phyloP scores from a whole-genome alignment of 225 moss, liverwort and hornwort species.

The Physcomitrellopsis africana region DNA sequence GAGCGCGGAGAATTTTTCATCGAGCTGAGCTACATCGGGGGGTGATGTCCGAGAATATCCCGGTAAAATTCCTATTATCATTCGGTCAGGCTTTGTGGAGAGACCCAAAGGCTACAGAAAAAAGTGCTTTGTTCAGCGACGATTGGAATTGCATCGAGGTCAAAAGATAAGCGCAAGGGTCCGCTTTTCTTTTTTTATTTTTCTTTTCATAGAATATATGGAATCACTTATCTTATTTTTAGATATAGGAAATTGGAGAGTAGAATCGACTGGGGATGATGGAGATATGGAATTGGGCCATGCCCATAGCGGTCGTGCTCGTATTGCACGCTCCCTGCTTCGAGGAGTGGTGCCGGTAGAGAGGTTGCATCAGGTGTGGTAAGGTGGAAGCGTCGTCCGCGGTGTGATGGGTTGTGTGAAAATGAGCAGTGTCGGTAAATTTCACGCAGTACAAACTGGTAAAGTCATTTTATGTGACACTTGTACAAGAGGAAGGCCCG shows the following conservation, averaged over 20 bases:
- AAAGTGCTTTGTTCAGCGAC: too few species aligned
- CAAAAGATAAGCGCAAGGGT: too few species aligned
- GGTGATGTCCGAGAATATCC: too few species aligned
- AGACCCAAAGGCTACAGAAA: too few species aligned
- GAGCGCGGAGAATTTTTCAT: not conserved
- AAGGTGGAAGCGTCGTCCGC: conserved; percentile 43
- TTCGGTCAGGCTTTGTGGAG: too few species aligned
- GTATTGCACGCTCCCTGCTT: conserved; percentile 37
- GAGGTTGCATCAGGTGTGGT: conserved; percentile 12
- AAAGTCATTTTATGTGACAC: not conserved
- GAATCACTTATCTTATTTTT: too few species aligned
- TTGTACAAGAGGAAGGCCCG: not conserved
- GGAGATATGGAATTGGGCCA: not conserved
- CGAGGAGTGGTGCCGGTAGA: conserved; percentile 34
- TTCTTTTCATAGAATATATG: too few species aligned
- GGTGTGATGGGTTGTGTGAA: conserved; percentile 5
- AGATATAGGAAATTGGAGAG: not conserved
- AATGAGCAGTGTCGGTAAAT: conserved; percentile 34
- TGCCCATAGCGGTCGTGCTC: conserved; percentile 7
- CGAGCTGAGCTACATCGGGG: not conserved
- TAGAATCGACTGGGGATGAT: conserved; percentile 9
- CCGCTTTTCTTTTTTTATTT: too few species aligned
- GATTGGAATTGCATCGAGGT: too few species aligned
- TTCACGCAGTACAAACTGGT: not conserved
- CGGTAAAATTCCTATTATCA: too few species aligned